Evolutionary conservation across 176 grass and related monocot genomes (phyloP).

Genomic region (Raddia guianensis): DNA sequence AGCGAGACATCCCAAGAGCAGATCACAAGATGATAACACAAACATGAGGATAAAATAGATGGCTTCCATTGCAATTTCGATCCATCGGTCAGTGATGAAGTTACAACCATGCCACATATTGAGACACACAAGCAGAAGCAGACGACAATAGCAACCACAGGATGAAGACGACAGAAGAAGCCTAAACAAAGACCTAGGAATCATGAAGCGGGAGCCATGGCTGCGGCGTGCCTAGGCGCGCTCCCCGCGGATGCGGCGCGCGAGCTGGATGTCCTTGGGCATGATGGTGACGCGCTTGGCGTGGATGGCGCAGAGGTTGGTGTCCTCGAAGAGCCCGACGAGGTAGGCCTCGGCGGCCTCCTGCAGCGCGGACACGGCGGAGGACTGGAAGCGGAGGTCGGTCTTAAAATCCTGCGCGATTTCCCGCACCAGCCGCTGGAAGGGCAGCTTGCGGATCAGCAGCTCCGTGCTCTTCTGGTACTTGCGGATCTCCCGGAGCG

Average conservation of each 20-base stretch:
- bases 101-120: neutral
- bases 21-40: neutral
- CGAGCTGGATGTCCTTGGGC: constrained; percentile 95
- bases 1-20: neutral
- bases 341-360: constrained; percentile 81
- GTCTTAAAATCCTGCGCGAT: constrained; percentile 91
- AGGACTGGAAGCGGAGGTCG: constrained; percentile 71
- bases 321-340: constrained; percentile 87
- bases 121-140: neutral
- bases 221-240: neutral
- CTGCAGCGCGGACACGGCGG: constrained; percentile 61
- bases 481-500: constrained; percentile 78
- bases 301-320: constrained; percentile 93
- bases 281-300: constrained; percentile 92
- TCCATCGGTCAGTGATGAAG: too few relatives aligned
- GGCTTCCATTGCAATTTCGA: neutral
- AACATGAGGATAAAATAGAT: neutral
- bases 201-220: neutral
- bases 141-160: neutral
- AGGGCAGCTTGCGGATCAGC: constrained; percentile 78
- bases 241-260: constrained; percentile 62
- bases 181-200: neutral
- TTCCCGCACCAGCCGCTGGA: constrained; percentile 72
- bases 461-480: constrained; percentile 95
- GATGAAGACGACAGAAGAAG: neutral